Base-by-base conservation (phyloP, 768 basidiomycete genomes). In the Collybia nuda region DNA sequence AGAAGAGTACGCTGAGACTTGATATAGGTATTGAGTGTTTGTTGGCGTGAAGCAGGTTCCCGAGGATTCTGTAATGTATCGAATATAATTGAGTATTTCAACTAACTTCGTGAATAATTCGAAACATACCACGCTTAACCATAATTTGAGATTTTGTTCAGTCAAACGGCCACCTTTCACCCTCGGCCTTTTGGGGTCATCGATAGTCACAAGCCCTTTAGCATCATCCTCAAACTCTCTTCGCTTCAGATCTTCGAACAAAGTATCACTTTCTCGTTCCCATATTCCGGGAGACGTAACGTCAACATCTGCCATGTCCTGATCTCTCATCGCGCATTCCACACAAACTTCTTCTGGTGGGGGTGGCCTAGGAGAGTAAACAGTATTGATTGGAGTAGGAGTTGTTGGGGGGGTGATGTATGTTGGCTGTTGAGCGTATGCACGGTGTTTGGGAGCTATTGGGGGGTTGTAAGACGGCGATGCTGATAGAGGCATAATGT, bases 261-360 rank as follows among this genome's bases (percentile, higher is more conserved):
- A 72, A 9, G 76, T 82, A 63, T 99, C 96, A 62, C 92, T 94
- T 55, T 87, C 87, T 35, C 97, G 79, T 0, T 90, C 92, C 97
- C 97, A 99, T 6, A 89, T 80, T 1, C 93, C 92, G 8, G 86
- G 83, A 23, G 85, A 82, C 2, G 85, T 80, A 18, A 97, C 97
- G 65, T 90, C 81, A 21, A 99, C 93, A 65, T 97, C 95, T 7
- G 87, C 92, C 89, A 99, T 93, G 65, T 99, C 97, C 63, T 96
- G 84, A 67, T 99, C 97, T 26, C 97, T 86, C 95, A 98, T 98
- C 51, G 97, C 88, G 63, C 97, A 99, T 67, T 98, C 97, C 29
- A 97, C 76, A 59, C 96, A 99, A 24, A 98, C 73, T 66, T 98
- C 96, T 59, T 90, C 88, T 56, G 80, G 84, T 8, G 70, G 75